phyloP scores from a whole-genome alignment of 129 eudicot species.

The Chrysanthemum seticuspe region DNA sequence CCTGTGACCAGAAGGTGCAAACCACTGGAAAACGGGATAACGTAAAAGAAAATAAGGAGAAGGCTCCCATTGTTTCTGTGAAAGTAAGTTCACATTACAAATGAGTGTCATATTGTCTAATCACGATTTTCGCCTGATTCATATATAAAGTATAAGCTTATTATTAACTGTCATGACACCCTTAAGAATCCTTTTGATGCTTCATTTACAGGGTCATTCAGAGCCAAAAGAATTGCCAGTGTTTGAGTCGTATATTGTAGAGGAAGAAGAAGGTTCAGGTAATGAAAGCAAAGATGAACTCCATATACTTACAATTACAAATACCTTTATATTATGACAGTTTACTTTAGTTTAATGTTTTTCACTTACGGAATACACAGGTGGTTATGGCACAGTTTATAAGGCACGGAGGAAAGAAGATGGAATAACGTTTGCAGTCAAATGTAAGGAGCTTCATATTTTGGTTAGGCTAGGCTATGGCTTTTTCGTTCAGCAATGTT shows the following conservation, averaged over 20 bases:
- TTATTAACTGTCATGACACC: conserved; percentile 8
- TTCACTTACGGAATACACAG: conserved; percentile 37
- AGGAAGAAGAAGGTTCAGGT: conserved; percentile 99
- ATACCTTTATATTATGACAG: background rate
- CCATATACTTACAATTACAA: background rate
- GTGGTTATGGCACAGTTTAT: conserved; percentile 99
- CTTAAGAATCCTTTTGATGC: conserved; percentile 5
- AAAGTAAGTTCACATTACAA: conserved; percentile 41
- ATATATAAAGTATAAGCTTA: conserved; percentile 9
- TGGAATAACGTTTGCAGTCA: conserved; percentile 84
- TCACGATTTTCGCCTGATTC: conserved; percentile 21
- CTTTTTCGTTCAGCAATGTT: conserved; percentile 14
- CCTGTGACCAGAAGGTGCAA: conserved; percentile 28
- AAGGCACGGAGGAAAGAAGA: conserved; percentile 80
- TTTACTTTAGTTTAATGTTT: background rate
- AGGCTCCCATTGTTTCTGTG: conserved; percentile 15
- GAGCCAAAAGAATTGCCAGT: conserved; percentile 52
- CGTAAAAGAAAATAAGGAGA: conserved; percentile 42
- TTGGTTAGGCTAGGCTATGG: background rate
- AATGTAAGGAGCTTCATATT: conserved; percentile 56
- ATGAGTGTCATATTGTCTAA: conserved; percentile 13
- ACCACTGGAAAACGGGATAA: conserved; percentile 30
- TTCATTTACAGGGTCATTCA: conserved; percentile 51
- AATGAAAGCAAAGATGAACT: conserved; percentile 14
- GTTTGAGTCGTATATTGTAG: conserved; percentile 68